Evolutionary conservation across 192 early-diverging fungal species (phyloP), one percentile per base, ranked within the genome.

Genomic region (Backusella luteola): DNA sequence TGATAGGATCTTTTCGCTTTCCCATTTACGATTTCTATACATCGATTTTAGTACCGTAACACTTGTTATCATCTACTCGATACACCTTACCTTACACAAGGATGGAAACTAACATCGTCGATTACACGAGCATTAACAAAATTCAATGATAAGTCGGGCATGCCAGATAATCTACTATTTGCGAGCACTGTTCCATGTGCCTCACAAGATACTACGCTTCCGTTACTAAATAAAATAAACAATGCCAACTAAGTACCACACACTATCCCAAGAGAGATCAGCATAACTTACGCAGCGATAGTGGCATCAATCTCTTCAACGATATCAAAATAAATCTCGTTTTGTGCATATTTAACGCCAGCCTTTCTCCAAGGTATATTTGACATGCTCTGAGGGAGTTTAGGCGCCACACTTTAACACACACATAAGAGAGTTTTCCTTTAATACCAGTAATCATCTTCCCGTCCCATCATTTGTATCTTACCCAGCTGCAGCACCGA

Each of bases 291-390:
- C 90, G 82, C 83, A 78, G 95, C 94, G 12, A 96, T 81, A 15
- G 95, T 92, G 3, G 92, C 91, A 83, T 99, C 94, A 34, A 99
- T 87, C 38, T 93, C 91, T 85, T 99, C 97, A 21, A 93, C 83
- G 26, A 99, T 87, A 78, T 99, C 97, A 77, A 99, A 92, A 77
- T 94, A 97, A 71, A 99, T 93, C 83, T 99, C 96, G 86, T 99
- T 99, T 63, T 90, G 90, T 2, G 89, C 85, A 77, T 99, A 95
- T 80, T 94, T 92, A 41, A 98, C 93, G 32, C 95, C 95, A 32
- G 88, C 85, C 46, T 91, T 88, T 70, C 97, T 86, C 97, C 97
- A 99, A 9, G 95, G 95, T 23, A 96, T 89, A 76, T 85, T 90
- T 9, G 92, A 92, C 78, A 93, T 80, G 26, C 88, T 90, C 21